Evolutionary conservation across 2,329 filamentous ascomycete species (phyloP), one percentile per base, ranked within the genome.

Genomic region (Alternaria sp.): DNA sequence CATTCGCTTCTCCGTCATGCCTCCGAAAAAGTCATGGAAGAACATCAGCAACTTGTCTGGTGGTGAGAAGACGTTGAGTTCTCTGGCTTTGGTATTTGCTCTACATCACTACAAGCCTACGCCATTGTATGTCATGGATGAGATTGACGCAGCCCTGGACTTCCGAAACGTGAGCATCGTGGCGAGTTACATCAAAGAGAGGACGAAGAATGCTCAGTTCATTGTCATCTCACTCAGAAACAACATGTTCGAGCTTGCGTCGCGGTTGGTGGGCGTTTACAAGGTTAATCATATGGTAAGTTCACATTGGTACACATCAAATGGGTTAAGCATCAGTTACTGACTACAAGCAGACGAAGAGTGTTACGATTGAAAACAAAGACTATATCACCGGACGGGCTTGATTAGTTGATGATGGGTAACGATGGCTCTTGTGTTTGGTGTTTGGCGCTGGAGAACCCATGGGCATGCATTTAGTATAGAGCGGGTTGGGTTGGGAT

Each of bases 221-320:
- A 95, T 99, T 71, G 95, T 99, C 75, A 99, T 99, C 75, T 97
- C 93, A 16, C 84, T 99, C 73, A 87, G 95, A 73, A 99, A 99
- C 81, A 99, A 99, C 84, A 99, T 99, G 95, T 99, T 99, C 80
- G 95, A 99, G 84, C 88, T 99, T 65, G 94, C 96, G n/a, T 89
- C 93, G 59, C 88, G 96, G 57, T 86, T 99, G 61, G 93, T 99
- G 14, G 96, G 96, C 69, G 95, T 99, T 57, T 99, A 99, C 85
- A 99, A 99, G 85, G 95, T 99, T 78, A 98, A 96, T 81, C 94
- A 99, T 80, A 99, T 98, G 88, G 84, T 86, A 74, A 74, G 83
- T 70, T 32, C 38, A 34, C 18, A 12, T 18, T 7, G 24, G 24
- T 26, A 44, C 46, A 49, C 32, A 20, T 22, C n/a, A 24, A 44